A percentile compares a stretch with the other conserved stretches of the same genome.
Evolutionary conservation across 2,329 filamentous ascomycete genomes (phyloP).

Genomic region (Claviceps citrina): DNA sequence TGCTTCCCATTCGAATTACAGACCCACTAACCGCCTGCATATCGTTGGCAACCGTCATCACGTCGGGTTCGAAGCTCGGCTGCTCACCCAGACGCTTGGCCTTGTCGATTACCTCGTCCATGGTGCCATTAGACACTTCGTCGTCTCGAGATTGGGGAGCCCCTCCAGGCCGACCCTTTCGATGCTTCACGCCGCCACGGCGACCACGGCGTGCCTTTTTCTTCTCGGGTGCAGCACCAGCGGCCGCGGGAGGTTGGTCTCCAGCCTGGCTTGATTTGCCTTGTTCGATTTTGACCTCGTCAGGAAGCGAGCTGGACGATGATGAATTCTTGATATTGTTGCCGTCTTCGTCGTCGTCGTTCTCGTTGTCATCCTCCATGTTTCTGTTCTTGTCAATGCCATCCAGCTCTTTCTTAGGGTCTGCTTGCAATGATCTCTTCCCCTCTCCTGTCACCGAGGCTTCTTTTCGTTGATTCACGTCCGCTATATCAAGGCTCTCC

Average conservation of each 20-base stretch:
- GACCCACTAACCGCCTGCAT: constrained; percentile 44
- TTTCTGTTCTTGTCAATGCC: too few species aligned
- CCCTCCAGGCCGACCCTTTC: constrained; percentile 41
- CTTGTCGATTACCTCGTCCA: constrained; percentile 47
- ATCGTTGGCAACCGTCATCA: constrained; percentile 41
- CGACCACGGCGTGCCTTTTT: constrained; percentile 55
- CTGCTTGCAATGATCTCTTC: neutral
- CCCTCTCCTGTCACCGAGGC: neutral
- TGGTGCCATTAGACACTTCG: constrained; percentile 26
- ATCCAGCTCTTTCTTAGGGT: neutral
- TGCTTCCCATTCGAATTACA: constrained; percentile 45
- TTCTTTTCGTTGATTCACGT: neutral
- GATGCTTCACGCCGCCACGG: constrained; percentile 56
- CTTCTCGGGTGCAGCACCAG: constrained; percentile 26
- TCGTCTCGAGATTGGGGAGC: constrained; percentile 35
- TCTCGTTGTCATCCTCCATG: neutral
- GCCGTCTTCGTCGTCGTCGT: neutral
- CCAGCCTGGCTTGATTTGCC: neutral
- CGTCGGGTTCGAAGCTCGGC: constrained; percentile 43
- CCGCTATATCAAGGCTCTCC: neutral
- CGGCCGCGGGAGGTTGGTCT: neutral
- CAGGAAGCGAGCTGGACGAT: neutral
- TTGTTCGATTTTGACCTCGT: neutral
- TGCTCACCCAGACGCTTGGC: constrained; percentile 42
- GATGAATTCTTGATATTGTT: neutral